phyloP scores from a whole-genome alignment of 2,329 filamentous ascomycete genomes.

The Verticillium alfalfae region DNA sequence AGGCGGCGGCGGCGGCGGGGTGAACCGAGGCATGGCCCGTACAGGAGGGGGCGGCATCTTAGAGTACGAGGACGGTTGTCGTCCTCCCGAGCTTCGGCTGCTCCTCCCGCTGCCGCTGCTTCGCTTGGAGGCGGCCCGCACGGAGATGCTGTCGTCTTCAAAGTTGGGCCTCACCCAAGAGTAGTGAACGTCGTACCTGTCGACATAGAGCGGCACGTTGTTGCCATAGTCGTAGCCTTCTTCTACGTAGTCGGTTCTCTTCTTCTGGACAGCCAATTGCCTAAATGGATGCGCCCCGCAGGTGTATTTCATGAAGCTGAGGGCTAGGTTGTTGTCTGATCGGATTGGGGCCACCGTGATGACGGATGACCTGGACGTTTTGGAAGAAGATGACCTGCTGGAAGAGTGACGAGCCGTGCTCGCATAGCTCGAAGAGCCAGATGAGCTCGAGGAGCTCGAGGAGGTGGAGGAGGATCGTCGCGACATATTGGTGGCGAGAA shows the following conservation, averaged over 20 bases:
- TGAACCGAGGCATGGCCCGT: background rate
- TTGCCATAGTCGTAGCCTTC: slow-evolving; percentile 7
- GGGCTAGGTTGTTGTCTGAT: slow-evolving; percentile 6
- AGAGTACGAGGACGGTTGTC: background rate
- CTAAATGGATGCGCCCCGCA: slow-evolving; percentile 7
- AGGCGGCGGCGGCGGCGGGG: background rate
- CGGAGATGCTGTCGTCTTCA: slow-evolving; percentile 9
- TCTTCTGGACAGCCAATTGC: slow-evolving; percentile 8
- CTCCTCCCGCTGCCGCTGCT: slow-evolving; percentile 5
- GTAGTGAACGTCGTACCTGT: slow-evolving; percentile 5
- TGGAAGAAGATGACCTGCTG: slow-evolving; percentile 5
- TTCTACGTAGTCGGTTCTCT: slow-evolving; percentile 1
- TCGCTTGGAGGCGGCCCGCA: slow-evolving; percentile 4
- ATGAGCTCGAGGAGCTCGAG: slow-evolving; percentile 3
- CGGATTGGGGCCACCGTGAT: slow-evolving; percentile 8
- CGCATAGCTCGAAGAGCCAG: slow-evolving; percentile 5
- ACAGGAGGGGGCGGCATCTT: background rate
- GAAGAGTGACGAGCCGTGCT: slow-evolving; percentile 2
- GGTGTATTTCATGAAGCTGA: slow-evolving; percentile 10
- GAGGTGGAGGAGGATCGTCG: slow-evolving; percentile 6
- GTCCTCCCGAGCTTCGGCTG: slow-evolving; percentile 1
- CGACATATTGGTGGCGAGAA: slow-evolving; percentile 1
- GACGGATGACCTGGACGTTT: slow-evolving; percentile 8
- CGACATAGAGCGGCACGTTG: slow-evolving; percentile 5
- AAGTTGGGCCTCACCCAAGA: slow-evolving; percentile 10